These are phyloP conservation scores for Rhynchosporium graminicola DNA, from an alignment of 2,329 filamentous ascomycete genomes.

Conservation along the genomic window DNA sequence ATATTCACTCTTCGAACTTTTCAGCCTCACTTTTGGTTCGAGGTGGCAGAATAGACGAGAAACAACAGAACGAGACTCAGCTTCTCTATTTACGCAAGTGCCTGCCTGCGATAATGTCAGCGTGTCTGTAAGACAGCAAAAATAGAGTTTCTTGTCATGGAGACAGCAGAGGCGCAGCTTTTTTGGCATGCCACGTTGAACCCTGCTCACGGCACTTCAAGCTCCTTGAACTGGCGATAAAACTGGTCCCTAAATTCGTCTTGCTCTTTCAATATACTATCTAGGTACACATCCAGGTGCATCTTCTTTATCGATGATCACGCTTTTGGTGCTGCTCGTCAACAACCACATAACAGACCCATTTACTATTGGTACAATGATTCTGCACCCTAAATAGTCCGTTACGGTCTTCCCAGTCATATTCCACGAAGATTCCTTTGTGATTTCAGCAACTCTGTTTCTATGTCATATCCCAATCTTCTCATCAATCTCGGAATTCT, in stretches of 20 bases:
- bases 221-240: neutral
- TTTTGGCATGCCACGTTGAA: conserved; percentile 9
- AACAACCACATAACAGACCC: too few species aligned
- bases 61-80: conserved; percentile 8
- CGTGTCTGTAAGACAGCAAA: conserved; percentile 2
- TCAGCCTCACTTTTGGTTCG: too few species aligned
- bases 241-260: neutral
- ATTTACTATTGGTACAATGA: too few species aligned
- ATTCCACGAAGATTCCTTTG: neutral
- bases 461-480: too few species aligned
- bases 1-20: neutral
- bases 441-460: neutral
- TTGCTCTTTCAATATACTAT: neutral
- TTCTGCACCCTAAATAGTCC: neutral
- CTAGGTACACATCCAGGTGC: too few species aligned
- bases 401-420: neutral
- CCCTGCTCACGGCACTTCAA: neutral
- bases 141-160: conserved; percentile 14
- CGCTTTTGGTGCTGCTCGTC: too few species aligned
- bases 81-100: conserved; percentile 12
- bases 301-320: too few species aligned
- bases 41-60: neutral
- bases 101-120: neutral
- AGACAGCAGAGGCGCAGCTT: conserved; percentile 2
- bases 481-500: neutral